phyloP scores from a whole-genome alignment of 371 early-diverging fungal species.

The Mortierella sp. region DNA sequence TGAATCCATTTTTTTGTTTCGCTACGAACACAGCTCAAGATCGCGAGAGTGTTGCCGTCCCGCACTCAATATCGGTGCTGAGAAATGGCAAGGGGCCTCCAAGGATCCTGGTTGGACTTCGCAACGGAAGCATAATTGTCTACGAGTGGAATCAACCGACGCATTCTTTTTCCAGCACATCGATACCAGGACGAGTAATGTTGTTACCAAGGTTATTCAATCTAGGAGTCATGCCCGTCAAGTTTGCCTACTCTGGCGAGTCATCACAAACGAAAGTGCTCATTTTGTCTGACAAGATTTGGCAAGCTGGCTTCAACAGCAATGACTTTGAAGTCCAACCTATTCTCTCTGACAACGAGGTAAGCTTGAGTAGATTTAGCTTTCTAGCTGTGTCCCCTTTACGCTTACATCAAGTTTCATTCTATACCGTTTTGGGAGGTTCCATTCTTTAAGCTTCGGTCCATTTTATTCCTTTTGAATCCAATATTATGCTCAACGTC shows the following conservation, averaged over 20 bases:
- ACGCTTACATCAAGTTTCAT: background rate
- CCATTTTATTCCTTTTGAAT: background rate
- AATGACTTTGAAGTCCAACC: constrained; percentile 30
- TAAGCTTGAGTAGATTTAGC: constrained; percentile 7
- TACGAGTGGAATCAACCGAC: constrained; percentile 29
- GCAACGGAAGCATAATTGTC: constrained; percentile 42
- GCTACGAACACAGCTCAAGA: constrained; percentile 25
- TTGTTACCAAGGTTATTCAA: constrained; percentile 33
- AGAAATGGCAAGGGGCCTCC: background rate
- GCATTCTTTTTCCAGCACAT: background rate
- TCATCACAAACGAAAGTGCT: background rate
- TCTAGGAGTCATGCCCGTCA: constrained; percentile 41
- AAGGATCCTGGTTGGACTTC: constrained; percentile 41
- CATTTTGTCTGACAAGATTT: constrained; percentile 44
- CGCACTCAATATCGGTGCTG: constrained; percentile 43
- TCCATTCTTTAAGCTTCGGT: background rate
- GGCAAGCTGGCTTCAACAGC: constrained; percentile 22
- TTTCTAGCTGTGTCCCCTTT: too few relatives aligned
- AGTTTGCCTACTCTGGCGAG: constrained; percentile 21
- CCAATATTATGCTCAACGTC: background rate
- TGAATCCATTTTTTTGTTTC: background rate
- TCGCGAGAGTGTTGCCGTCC: constrained; percentile 40
- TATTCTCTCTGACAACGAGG: constrained; percentile 42
- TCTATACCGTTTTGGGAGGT: background rate
- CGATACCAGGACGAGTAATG: constrained; percentile 3